A percentile compares a stretch with the other conserved stretches of the same genome.
phyloP scores from a whole-genome alignment of 2,329 filamentous ascomycete species.

The Fusarium agapanthi region DNA sequence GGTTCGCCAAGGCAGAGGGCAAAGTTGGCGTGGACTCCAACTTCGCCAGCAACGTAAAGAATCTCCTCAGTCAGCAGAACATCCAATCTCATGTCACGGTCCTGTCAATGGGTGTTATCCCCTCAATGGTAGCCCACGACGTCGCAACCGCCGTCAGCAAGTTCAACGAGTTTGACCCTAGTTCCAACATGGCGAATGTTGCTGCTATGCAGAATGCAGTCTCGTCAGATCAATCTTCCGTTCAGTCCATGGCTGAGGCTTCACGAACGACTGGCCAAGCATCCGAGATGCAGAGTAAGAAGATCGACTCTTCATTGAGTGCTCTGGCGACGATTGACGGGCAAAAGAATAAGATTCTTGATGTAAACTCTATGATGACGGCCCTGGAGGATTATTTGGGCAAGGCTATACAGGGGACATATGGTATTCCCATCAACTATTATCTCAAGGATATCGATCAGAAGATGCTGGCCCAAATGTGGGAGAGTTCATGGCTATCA shows the following conservation, averaged over 20 bases:
- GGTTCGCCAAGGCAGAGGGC: background rate
- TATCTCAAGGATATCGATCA: conserved; percentile 28
- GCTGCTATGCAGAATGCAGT: conserved; percentile 3
- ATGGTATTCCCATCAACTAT: conserved; percentile 28
- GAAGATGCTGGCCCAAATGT: conserved; percentile 29
- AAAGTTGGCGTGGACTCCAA: conserved; percentile 1
- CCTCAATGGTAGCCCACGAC: background rate
- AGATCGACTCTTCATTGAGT: background rate
- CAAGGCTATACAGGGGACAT: background rate
- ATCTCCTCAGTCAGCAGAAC: conserved; percentile 26
- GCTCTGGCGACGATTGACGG: conserved; percentile 3
- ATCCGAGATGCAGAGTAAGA: background rate
- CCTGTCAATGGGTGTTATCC: conserved; percentile 7
- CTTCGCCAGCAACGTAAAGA: conserved; percentile 21
- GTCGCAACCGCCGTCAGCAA: background rate
- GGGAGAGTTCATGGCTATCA: conserved; percentile 22
- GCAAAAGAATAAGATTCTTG: conserved; percentile 11
- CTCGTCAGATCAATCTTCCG: background rate
- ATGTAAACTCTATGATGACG: conserved; percentile 26
- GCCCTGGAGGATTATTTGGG: conserved; percentile 25
- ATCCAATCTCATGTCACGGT: conserved; percentile 17
- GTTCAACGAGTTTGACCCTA: background rate
- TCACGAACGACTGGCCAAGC: background rate
- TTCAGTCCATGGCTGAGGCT: background rate
- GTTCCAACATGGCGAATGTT: background rate